Evolutionary conservation across 129 eudicot genomes (phyloP).

Genomic region (Helianthus tuberosus): DNA sequence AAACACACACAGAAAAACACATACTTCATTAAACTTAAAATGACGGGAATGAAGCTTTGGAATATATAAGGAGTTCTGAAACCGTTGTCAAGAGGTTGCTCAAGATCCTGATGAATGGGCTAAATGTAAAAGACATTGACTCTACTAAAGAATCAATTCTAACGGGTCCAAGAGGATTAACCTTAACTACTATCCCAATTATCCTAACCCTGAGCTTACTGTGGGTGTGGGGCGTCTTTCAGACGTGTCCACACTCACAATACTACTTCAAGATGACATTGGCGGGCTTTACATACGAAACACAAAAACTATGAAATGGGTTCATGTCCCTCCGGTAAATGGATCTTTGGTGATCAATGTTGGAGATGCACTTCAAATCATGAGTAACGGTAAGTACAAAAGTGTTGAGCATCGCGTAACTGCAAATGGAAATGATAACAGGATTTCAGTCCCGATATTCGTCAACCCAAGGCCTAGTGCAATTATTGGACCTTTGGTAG

Average conservation of each 20-base stretch:
- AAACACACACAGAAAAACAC: too few relatives aligned
- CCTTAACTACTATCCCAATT: constrained; percentile 16
- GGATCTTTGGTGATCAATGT: constrained; percentile 18
- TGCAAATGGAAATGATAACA: background rate
- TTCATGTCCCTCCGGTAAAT: constrained; percentile 3
- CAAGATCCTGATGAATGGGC: constrained; percentile 7
- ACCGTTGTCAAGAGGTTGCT: background rate
- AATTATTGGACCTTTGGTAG: background rate
- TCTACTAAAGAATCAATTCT: background rate
- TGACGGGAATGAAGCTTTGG: constrained; percentile 5
- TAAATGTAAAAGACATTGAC: constrained; percentile 3
- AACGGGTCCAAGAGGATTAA: constrained; percentile 12
- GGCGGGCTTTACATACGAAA: constrained; percentile 3
- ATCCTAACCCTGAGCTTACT: constrained; percentile 16
- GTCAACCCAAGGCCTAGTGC: background rate
- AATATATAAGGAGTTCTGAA: background rate
- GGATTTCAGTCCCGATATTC: constrained; percentile 15
- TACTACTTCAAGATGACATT: constrained; percentile 8
- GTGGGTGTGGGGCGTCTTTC: constrained; percentile 16
- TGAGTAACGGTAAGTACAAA: constrained; percentile 19
- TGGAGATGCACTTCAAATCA: constrained; percentile 17
- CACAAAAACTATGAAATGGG: background rate
- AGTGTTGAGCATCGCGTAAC: constrained; percentile 12
- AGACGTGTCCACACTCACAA: constrained; percentile 11
- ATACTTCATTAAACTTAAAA: too few relatives aligned